A percentile compares a stretch with the other conserved stretches of the same genome.
These are phyloP conservation scores for Arachnopeziza araneosa DNA, from an alignment of 2,329 filamentous ascomycete genomes.

Conservation along the genomic window DNA sequence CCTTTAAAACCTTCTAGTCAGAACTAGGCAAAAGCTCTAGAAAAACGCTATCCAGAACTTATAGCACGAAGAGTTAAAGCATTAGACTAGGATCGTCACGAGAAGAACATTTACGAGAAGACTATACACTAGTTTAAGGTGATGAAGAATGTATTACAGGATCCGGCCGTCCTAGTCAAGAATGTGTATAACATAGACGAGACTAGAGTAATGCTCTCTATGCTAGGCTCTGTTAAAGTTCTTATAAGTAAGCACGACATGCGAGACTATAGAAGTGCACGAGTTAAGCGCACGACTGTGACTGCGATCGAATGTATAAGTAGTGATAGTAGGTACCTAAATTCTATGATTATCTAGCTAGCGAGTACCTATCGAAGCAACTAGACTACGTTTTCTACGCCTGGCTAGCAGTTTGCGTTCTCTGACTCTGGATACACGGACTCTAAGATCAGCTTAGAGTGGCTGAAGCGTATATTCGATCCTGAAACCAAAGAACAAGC, in stretches of 20 bases:
- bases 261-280: too few relatives aligned
- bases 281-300: conserved; percentile 19
- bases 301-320: conserved; percentile 15
- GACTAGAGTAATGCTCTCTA: conserved; percentile 27
- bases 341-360: conserved; percentile 27
- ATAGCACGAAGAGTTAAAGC: too few relatives aligned
- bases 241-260: conserved; percentile 26
- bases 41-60: too few relatives aligned
- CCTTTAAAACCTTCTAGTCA: too few relatives aligned
- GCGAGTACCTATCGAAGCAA: conserved; percentile 26
- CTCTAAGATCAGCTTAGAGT: conserved; percentile 33
- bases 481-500: conserved; percentile 30
- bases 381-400: conserved; percentile 26
- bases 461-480: conserved; percentile 32
- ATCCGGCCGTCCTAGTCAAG: conserved; percentile 10
- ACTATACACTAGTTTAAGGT: conserved; percentile 22
- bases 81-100: too few relatives aligned
- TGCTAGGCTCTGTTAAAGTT: conserved; percentile 28
- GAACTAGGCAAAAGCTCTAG: too few relatives aligned
- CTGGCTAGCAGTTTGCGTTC: conserved; percentile 26
- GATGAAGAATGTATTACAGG: conserved; percentile 23
- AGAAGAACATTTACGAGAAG: not conserved
- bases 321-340: conserved; percentile 23
- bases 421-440: conserved; percentile 26
- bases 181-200: conserved; percentile 24